Conservation (phyloP, 2,329 filamentous ascomycete genomes). For the Phaeoacremonium minimum region DNA sequence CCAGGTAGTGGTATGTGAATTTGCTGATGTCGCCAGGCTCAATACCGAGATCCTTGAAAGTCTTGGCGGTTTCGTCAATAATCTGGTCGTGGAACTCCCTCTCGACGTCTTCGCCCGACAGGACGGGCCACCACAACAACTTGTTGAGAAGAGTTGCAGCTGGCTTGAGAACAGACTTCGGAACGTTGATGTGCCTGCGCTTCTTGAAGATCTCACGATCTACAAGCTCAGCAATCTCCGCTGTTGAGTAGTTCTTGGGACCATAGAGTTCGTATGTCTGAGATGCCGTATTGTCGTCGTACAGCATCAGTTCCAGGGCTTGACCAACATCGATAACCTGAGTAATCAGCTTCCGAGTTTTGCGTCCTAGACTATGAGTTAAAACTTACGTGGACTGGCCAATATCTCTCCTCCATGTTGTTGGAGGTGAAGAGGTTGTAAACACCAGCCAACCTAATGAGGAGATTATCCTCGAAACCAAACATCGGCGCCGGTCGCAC, state of each 20-base stretch:
- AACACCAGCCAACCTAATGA: conserved; percentile 77
- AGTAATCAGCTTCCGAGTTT: conserved; percentile 4
- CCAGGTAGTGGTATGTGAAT: conserved; percentile 90
- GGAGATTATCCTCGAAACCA: conserved; percentile 88
- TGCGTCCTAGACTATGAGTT: neutral
- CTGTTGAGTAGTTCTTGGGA: conserved; percentile 85
- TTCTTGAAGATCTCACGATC: conserved; percentile 90
- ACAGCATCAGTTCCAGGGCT: conserved; percentile 84
- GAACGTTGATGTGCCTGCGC: conserved; percentile 86
- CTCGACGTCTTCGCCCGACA: conserved; percentile 82
- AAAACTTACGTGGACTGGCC: conserved; percentile 78
- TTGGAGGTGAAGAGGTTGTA: conserved; percentile 87
- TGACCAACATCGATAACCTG: conserved; percentile 81
- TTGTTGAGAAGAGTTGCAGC: conserved; percentile 72
- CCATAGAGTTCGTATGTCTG: conserved; percentile 95
- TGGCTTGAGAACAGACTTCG: conserved; percentile 75
- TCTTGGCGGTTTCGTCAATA: conserved; percentile 89
- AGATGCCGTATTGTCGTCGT: conserved; percentile 83
- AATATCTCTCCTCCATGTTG: conserved; percentile 86
- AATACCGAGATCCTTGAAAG: conserved; percentile 89
- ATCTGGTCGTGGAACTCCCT: conserved; percentile 88
- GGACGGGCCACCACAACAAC: conserved; percentile 81
- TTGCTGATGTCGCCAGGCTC: conserved; percentile 81
- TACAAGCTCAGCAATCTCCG: conserved; percentile 80
- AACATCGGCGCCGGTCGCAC: conserved; percentile 92